These are phyloP conservation scores for Aspergillus nidulans DNA, from an alignment of 495 filamentous ascomycete genomes.

Conservation along the genomic window DNA sequence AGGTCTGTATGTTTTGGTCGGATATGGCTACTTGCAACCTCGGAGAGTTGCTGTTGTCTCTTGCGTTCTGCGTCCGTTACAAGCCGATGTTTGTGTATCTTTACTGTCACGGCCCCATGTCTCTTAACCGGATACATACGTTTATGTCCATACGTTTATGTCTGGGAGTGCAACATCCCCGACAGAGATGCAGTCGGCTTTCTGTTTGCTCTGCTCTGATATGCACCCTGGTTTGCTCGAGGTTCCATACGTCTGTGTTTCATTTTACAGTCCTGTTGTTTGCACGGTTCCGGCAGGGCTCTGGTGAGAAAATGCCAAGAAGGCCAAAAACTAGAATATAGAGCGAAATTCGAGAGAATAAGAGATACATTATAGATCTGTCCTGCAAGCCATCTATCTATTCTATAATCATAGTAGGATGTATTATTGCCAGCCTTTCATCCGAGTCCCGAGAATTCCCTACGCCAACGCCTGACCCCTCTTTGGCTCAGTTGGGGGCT, in stretches of 20 bases:
- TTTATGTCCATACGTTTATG: constrained; percentile 12
- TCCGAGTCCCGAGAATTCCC: constrained; percentile 13
- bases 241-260: constrained; percentile 17
- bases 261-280: constrained; percentile 1
- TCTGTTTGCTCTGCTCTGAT: constrained; percentile 4
- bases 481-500: background rate
- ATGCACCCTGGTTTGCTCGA: constrained; percentile 10
- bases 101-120: constrained; percentile 17
- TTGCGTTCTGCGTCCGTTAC: constrained; percentile 15
- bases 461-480: background rate
- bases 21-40: constrained; percentile 17
- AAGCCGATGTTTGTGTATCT: constrained; percentile 12
- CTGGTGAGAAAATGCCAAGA: constrained; percentile 5
- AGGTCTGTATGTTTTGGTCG: constrained; percentile 19
- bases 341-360: constrained; percentile 16
- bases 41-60: constrained; percentile 12
- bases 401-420: background rate
- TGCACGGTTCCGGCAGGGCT: background rate
- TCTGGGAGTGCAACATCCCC: constrained; percentile 6
- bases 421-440: background rate
- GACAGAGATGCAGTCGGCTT: constrained; percentile 2
- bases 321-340: constrained; percentile 23
- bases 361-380: constrained; percentile 6
- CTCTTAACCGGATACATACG: constrained; percentile 7
- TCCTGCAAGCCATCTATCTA: background rate